phyloP scores from a whole-genome alignment of 768 basidiomycete species.

The Kwoniella heveanensis region DNA sequence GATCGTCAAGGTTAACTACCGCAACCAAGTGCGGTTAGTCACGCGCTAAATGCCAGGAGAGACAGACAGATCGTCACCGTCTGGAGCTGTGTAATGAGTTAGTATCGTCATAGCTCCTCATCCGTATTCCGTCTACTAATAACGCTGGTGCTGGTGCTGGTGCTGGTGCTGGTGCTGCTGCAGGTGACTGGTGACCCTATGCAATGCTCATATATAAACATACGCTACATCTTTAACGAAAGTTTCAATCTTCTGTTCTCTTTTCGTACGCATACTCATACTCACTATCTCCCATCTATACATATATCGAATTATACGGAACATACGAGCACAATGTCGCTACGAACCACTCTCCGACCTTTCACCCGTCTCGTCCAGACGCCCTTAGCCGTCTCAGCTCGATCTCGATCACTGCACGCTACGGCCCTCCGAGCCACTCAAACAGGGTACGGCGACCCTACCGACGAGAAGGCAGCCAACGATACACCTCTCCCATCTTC shows the following conservation, averaged over 20 bases:
- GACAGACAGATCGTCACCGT: slow-evolving; percentile 10
- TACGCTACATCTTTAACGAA: no score
- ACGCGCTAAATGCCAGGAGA: no score
- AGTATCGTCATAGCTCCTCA: slow-evolving; percentile 15
- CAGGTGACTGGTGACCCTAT: no score
- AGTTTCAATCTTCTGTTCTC: no score
- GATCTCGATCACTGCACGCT: slow-evolving; percentile 18
- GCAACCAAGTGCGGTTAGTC: no score
- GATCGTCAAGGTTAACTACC: not conserved
- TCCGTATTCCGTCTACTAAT: no score
- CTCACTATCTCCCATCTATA: not conserved
- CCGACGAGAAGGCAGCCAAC: slow-evolving; percentile 41
- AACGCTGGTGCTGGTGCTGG: no score
- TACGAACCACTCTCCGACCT: slow-evolving; percentile 16
- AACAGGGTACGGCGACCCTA: slow-evolving; percentile 50
- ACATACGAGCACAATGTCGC: slow-evolving; percentile 19
- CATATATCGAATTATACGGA: not conserved
- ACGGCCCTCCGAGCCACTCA: slow-evolving; percentile 25
- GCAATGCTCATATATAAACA: no score
- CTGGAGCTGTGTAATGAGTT: no score
- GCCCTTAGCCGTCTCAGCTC: not conserved
- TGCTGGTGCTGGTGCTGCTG: no score
- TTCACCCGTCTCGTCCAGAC: slow-evolving; percentile 6
- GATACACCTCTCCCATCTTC: slow-evolving; percentile 36
- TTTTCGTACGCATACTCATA: not conserved